These are phyloP conservation scores for Ceratobasidium theobromae DNA, from an alignment of 1,284 basidiomycete genomes.

Conservation along the genomic window DNA sequence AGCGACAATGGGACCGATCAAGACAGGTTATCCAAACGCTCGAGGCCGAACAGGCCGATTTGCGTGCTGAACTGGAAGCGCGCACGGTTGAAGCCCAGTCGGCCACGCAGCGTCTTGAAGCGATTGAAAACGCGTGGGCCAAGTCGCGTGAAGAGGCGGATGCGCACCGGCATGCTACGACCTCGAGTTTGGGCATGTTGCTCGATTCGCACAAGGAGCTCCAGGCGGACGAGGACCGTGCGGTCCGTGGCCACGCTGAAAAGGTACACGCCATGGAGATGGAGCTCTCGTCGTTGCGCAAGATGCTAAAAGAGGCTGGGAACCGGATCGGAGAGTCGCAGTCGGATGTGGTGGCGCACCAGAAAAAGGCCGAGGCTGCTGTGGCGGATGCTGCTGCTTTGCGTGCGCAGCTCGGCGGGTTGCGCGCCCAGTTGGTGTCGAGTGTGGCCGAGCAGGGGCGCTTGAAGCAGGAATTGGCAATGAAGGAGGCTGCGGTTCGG, in stretches of 20 bases:
- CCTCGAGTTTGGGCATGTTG: slow-evolving; percentile 79
- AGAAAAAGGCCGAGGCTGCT: slow-evolving; percentile 61
- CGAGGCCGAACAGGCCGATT: slow-evolving; percentile 73
- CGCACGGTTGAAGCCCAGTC: slow-evolving; percentile 70
- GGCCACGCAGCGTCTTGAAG: slow-evolving; percentile 62
- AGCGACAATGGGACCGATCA: slow-evolving; percentile 69
- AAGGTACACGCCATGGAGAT: slow-evolving; percentile 78
- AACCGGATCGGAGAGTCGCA: slow-evolving; percentile 71
- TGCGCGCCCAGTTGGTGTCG: slow-evolving; percentile 75
- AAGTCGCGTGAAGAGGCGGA: slow-evolving; percentile 90
- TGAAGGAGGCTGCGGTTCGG: slow-evolving; percentile 68
- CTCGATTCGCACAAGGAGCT: slow-evolving; percentile 81
- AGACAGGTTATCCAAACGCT: slow-evolving; percentile 66
- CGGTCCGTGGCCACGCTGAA: slow-evolving; percentile 71
- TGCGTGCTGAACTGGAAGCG: slow-evolving; percentile 75
- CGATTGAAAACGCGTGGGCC: slow-evolving; percentile 83
- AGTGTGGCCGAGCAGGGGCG: slow-evolving; percentile 72
- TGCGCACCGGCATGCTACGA: slow-evolving; percentile 78
- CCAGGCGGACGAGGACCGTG: slow-evolving; percentile 74
- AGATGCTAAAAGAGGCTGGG: slow-evolving; percentile 75
- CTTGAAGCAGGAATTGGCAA: slow-evolving; percentile 66
- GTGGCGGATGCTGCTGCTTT: slow-evolving; percentile 72
- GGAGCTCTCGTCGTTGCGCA: slow-evolving; percentile 70
- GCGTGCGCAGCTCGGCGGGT: slow-evolving; percentile 73
- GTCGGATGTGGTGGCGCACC: slow-evolving; percentile 69